phyloP scores from a whole-genome alignment of 1,139 yeast genomes.

The Magnusiomyces starmeri region DNA sequence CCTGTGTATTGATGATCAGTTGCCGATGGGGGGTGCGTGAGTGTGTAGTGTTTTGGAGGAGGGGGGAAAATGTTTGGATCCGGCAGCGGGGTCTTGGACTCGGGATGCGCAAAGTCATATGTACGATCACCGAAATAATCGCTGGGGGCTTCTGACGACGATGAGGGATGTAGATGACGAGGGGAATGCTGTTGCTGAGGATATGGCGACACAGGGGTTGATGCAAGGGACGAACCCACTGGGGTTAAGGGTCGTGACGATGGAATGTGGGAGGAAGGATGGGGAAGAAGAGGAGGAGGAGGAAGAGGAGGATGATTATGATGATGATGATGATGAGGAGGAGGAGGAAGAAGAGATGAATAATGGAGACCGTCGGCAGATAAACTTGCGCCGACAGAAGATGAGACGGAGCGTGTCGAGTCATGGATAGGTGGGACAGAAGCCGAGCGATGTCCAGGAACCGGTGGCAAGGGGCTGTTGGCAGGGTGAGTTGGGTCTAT shows the following conservation, averaged over 20 bases:
- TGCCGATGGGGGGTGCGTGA: neutral
- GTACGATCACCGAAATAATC: neutral
- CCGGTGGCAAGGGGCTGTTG: neutral
- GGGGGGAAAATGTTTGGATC: slow-evolving; percentile 6
- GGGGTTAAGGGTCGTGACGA: slow-evolving; percentile 14
- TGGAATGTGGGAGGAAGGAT: slow-evolving; percentile 9
- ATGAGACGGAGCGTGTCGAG: too few species aligned
- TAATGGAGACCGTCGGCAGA: too few species aligned
- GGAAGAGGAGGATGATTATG: neutral
- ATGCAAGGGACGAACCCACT: slow-evolving; percentile 3
- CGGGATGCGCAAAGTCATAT: neutral
- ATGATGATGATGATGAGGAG: neutral
- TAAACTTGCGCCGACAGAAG: too few species aligned
- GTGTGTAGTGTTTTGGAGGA: neutral
- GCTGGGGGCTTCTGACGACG: slow-evolving; percentile 2
- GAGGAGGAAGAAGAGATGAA: slow-evolving; percentile 1
- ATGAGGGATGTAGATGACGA: too few species aligned
- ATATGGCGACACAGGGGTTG: too few species aligned
- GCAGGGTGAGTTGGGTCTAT: too few species aligned
- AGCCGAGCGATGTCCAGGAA: too few species aligned
- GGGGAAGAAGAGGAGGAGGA: slow-evolving; percentile 12
- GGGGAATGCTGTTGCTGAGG: too few species aligned
- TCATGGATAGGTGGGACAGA: too few species aligned
- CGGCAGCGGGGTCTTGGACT: slow-evolving; percentile 9
- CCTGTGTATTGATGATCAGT: neutral